Conservation (phyloP, 176 grass and related monocot genomes). For the Oryza meyeriana region DNA sequence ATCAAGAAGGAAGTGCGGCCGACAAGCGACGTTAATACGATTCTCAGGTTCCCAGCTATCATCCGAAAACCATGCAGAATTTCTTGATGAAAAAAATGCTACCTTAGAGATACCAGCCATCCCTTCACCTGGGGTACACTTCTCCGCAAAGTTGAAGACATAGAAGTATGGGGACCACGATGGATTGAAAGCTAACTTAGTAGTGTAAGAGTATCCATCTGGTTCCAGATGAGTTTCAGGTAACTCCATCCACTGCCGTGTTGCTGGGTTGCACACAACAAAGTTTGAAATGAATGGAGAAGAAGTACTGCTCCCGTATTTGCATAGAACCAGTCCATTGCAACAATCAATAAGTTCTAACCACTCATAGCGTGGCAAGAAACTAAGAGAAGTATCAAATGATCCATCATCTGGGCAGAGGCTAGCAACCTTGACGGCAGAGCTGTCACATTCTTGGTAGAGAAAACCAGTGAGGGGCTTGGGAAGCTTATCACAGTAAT, state of each 20-base stretch:
- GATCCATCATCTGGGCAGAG: background rate
- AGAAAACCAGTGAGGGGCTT: constrained; percentile 41
- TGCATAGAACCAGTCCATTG: constrained; percentile 55
- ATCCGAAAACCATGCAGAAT: background rate
- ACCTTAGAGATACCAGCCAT: background rate
- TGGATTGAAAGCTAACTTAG: constrained; percentile 37
- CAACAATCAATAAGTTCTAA: constrained; percentile 39
- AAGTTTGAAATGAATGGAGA: constrained; percentile 8
- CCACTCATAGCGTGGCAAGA: constrained; percentile 25
- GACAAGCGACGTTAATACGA: too few relatives aligned
- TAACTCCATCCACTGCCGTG: constrained; percentile 21
- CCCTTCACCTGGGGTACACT: too few relatives aligned
- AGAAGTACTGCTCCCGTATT: constrained; percentile 2
- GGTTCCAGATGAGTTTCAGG: background rate
- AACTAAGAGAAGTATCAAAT: constrained; percentile 8
- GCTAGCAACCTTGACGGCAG: background rate
- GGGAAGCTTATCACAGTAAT: constrained; percentile 24
- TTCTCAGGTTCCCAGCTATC: background rate
- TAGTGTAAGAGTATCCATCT: background rate
- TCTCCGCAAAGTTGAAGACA: constrained; percentile 25
- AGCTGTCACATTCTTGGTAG: background rate
- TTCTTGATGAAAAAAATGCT: background rate
- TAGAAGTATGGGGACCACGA: constrained; percentile 31
- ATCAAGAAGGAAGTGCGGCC: too few relatives aligned
- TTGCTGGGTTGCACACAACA: constrained; percentile 44